A percentile compares a stretch with the other conserved stretches of the same genome.
Evolutionary conservation across 2,329 filamentous ascomycete genomes (phyloP).

Genomic region (Rasamsonia emersonii): DNA sequence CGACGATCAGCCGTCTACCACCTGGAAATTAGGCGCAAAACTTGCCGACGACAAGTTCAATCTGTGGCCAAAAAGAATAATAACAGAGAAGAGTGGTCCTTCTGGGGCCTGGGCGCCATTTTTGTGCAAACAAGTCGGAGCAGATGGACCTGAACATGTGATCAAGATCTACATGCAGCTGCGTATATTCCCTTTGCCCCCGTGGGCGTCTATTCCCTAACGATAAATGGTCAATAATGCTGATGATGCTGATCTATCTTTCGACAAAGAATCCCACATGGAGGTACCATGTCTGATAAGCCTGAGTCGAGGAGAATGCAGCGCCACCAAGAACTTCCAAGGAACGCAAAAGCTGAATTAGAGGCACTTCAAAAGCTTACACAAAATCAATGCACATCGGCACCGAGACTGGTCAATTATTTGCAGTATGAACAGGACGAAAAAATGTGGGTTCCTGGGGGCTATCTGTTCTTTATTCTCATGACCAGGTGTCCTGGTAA

Average conservation of each 20-base stretch:
- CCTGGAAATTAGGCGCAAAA: constrained; percentile 1
- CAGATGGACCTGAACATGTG: background rate
- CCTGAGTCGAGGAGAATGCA: constrained; percentile 1
- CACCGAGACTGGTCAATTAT: constrained; percentile 1
- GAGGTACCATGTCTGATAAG: constrained; percentile 1
- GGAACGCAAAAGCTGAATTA: background rate
- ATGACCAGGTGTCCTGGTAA: constrained; percentile 1
- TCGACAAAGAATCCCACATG: constrained; percentile 1
- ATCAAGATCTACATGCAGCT: constrained; percentile 1
- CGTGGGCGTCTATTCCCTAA: background rate
- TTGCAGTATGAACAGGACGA: constrained; percentile 1
- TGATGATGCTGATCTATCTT: constrained; percentile 1
- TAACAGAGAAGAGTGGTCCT: background rate
- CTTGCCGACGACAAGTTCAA: background rate
- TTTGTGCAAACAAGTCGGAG: background rate
- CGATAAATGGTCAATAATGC: background rate
- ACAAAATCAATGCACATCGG: constrained; percentile 1
- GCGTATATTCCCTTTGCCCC: background rate
- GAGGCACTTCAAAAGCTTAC: background rate
- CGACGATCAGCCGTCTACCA: constrained; percentile 1
- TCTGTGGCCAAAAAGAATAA: background rate
- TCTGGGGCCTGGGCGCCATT: constrained; percentile 1
- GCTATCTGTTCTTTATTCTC: constrained; percentile 1
- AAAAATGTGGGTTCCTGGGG: background rate
- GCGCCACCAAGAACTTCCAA: constrained; percentile 1